Evolutionary conservation across 257 asterid genomes (phyloP).

Genomic region (Echites panduratus): DNA sequence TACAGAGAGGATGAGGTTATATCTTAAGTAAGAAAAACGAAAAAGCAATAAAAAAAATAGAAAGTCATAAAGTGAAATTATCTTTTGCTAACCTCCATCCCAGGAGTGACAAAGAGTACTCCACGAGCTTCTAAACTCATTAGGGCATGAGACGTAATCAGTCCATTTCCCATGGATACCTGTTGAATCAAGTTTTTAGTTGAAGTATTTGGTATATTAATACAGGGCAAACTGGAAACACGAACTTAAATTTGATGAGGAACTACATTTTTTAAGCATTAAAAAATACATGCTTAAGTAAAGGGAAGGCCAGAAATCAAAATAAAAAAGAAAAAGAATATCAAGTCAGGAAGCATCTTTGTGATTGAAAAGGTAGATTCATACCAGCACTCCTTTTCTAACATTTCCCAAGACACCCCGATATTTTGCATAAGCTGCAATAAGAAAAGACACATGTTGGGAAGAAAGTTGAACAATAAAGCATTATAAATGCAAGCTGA

Average conservation of each 20-base stretch:
- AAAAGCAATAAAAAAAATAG: neutral
- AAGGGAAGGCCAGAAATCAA: constrained; percentile 6
- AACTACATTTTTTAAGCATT: neutral
- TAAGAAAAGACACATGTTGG: neutral
- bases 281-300: neutral
- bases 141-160: constrained; percentile 83
- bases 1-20: neutral
- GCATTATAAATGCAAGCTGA: neutral
- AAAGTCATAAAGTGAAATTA: constrained; percentile 6
- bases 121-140: constrained; percentile 95
- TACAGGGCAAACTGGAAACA: neutral
- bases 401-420: constrained; percentile 98
- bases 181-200: constrained; percentile 31
- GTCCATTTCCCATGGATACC: constrained; percentile 91
- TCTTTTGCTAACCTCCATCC: constrained; percentile 59
- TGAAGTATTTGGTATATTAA: neutral
- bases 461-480: constrained; percentile 8
- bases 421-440: constrained; percentile 77
- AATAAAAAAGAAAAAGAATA: constrained; percentile 3
- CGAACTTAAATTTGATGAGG: neutral
- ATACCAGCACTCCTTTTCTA: constrained; percentile 97
- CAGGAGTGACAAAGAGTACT: constrained; percentile 76
- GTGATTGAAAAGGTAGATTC: neutral
- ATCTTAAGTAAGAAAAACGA: neutral
- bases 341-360: neutral